Evolutionary conservation across 2,329 filamentous ascomycete species (phyloP).

Genomic region (Periconia digitata): DNA sequence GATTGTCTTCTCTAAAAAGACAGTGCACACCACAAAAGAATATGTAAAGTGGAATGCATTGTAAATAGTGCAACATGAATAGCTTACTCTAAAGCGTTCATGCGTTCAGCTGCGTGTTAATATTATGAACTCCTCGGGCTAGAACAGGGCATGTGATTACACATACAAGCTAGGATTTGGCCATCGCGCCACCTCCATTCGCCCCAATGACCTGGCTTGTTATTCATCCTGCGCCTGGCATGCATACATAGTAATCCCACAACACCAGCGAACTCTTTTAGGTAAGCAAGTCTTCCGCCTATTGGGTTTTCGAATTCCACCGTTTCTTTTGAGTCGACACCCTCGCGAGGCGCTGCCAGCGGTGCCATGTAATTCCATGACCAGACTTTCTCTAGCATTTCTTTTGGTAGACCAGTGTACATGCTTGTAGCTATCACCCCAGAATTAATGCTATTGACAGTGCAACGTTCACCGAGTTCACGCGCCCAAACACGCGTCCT

Average conservation of each 20-base stretch:
- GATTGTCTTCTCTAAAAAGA: no score
- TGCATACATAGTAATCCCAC: constrained; percentile 72
- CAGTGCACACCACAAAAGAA: no score
- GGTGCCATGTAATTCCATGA: constrained; percentile 63
- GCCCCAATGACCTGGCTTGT: constrained; percentile 75
- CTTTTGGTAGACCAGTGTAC: constrained; percentile 59
- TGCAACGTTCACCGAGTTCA: constrained; percentile 59
- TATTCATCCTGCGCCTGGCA: constrained; percentile 68
- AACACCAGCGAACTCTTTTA: constrained; percentile 68
- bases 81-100: no score
- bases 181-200: constrained; percentile 71
- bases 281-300: constrained; percentile 61
- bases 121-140: no score
- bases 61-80: no score
- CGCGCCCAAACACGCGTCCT: constrained; percentile 66
- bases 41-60: no score
- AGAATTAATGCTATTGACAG: constrained; percentile 64
- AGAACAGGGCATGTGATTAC: no score
- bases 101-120: no score
- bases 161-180: no score
- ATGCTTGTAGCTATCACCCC: constrained; percentile 59
- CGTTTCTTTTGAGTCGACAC: constrained; percentile 50
- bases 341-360: constrained; percentile 53
- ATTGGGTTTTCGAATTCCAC: constrained; percentile 58
- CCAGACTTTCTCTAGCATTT: constrained; percentile 60